phyloP scores from a whole-genome alignment of 192 early-diverging fungal genomes.

The Backusella sp. region DNA sequence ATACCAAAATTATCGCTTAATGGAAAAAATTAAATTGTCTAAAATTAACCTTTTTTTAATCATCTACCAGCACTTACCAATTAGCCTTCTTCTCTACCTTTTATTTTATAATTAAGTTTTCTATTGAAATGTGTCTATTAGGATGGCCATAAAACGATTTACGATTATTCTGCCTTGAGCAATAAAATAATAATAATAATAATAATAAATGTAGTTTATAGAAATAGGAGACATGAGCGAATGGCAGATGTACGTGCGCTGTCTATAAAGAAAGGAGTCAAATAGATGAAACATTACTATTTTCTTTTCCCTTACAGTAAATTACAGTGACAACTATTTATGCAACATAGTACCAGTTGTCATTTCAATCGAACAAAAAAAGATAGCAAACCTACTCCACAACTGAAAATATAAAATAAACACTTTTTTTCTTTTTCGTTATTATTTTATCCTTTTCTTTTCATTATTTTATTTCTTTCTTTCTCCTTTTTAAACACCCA shows the following conservation, averaged over 20 bases:
- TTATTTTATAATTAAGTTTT: not conserved
- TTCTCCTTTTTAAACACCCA: not conserved
- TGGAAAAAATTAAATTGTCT: not conserved
- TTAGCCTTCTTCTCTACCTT: too few relatives aligned
- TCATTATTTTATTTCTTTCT: not conserved
- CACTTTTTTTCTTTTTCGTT: not conserved
- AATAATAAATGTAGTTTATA: not conserved
- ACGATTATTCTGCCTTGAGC: not conserved
- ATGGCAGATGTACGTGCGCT: not conserved
- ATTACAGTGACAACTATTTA: slow-evolving; percentile 2
- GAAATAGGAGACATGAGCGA: slow-evolving; percentile 1
- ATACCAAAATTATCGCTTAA: not conserved
- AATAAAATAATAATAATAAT: not conserved
- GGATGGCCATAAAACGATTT: not conserved
- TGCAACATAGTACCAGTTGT: not conserved
- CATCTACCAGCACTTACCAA: too few relatives aligned
- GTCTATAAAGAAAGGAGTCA: slow-evolving; percentile 1
- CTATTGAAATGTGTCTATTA: not conserved
- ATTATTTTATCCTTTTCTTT: not conserved
- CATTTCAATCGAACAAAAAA: not conserved
- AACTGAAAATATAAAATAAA: not conserved
- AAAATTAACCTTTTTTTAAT: not conserved
- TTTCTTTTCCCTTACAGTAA: slow-evolving; percentile 1
- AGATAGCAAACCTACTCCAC: not conserved
- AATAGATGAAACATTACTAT: not conserved